Percentiles rank a stretch among this genome's conserved stretches.
Evolutionary conservation across 1,139 yeast species (phyloP).

Genomic region (Casaregolazyma suthepensis): DNA sequence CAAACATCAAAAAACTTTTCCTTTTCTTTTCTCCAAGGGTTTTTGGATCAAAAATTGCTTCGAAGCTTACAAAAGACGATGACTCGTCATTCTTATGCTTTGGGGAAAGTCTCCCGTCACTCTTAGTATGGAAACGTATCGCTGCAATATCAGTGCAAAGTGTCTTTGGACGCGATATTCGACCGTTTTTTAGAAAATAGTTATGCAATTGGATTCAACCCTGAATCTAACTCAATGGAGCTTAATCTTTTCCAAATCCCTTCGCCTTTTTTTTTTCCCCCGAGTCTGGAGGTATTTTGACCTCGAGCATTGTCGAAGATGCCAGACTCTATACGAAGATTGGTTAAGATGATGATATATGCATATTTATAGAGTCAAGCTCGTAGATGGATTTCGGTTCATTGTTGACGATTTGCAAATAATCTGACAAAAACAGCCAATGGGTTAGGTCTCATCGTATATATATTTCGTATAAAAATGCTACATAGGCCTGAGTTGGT

Average conservation of each 20-base stretch:
- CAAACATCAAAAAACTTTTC: constrained; percentile 1
- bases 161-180: constrained; percentile 9
- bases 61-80: constrained; percentile 59
- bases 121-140: constrained; percentile 7
- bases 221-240: constrained; percentile 75
- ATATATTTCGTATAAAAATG: background rate
- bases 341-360: constrained; percentile 30
- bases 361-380: constrained; percentile 77
- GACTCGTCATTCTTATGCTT: constrained; percentile 39
- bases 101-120: constrained; percentile 97
- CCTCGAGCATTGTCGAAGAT: constrained; percentile 61
- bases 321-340: constrained; percentile 63
- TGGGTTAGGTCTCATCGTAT: constrained; percentile 13
- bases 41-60: constrained; percentile 64
- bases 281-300: constrained; percentile 11
- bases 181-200: constrained; percentile 55
- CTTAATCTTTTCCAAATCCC: constrained; percentile 54
- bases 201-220: constrained; percentile 64
- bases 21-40: constrained; percentile 11
- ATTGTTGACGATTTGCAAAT: constrained; percentile 45
- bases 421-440: constrained; percentile 12
- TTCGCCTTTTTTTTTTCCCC: constrained; percentile 27
- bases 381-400: constrained; percentile 47
- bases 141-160: constrained; percentile 5
- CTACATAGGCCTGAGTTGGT: too few species aligned